Evolutionary conservation across 345 rosid species (phyloP).

Genomic region (Tarenaya hassleriana): DNA sequence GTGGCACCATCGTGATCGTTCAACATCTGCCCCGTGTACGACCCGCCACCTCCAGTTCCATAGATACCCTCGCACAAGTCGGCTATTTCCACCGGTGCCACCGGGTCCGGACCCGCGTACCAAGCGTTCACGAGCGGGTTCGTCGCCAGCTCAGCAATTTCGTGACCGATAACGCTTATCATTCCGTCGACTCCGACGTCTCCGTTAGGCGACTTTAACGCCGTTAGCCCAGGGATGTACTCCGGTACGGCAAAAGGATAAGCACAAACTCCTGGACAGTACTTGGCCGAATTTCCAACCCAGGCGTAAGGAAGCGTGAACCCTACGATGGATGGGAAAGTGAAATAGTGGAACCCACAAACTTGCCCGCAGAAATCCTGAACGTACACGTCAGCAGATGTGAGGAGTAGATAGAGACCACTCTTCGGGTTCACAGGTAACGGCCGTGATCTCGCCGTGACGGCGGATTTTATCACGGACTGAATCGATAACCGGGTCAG

Average conservation of each 20-base stretch:
- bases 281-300: conserved; percentile 78
- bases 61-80: conserved; percentile 92
- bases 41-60: conserved; percentile 96
- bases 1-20: conserved; percentile 63
- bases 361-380: conserved; percentile 90
- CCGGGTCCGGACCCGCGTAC: conserved; percentile 91
- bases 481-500: conserved; percentile 76
- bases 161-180: conserved; percentile 93
- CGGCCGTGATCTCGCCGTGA: conserved; percentile 50
- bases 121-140: conserved; percentile 94
- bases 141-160: conserved; percentile 83
- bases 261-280: conserved; percentile 81
- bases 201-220: conserved; percentile 71
- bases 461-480: conserved; percentile 73
- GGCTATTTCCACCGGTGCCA: conserved; percentile 77
- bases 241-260: conserved; percentile 77
- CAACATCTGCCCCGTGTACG: conserved; percentile 70
- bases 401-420: conserved; percentile 69
- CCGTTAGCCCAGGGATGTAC: conserved; percentile 55
- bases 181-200: conserved; percentile 89
- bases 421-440: conserved; percentile 57
- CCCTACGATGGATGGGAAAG: conserved; percentile 88
- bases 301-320: conserved; percentile 89
- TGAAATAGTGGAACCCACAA: conserved; percentile 94
- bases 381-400: conserved; percentile 79